Base-by-base conservation (phyloP, 2,329 filamentous ascomycete species). In the Botrytis hyacinthi region DNA sequence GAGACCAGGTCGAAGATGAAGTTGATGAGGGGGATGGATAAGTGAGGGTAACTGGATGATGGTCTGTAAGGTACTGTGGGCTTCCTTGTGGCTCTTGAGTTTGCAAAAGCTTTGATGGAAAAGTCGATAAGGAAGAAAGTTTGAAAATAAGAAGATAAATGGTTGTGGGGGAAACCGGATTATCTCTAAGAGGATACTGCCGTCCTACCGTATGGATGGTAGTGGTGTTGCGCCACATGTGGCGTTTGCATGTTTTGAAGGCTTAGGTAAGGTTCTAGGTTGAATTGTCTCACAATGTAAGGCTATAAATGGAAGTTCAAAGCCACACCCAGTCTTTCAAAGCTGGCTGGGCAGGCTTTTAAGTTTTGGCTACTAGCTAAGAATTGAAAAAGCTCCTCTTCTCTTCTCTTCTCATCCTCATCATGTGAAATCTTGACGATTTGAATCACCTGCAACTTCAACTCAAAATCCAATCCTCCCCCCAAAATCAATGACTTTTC, bases 161-260 rank as follows among this genome's bases (percentile, higher is more conserved):
- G 54, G 71, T 73, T 73, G 71, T 51, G 20, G 63, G 71, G 63
- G 71, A 69, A 73, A 73, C 71, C 63, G 71, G 71, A 72, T 37
- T 60, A 44, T 67, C 61, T 68, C 59, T 22, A 20, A n/a, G 51
- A 54, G n/a, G 48, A n/a, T 54, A 54, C 48, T 37, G 35, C 35
- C 35, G n/a, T n/a, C n/a, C n/a, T n/a, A n/a, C n/a, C n/a, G n/a
- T n/a, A n/a, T n/a, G n/a, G n/a, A n/a, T n/a, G n/a, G n/a, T 12
- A 22, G 18, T 26, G 6, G 26, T 26, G 1, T 22, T 60, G n/a
- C n/a, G 29, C 29, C n/a, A 66, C 44, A 37, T 48, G 63, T 66
- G 42, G 63, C 63, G 42, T 35, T 29, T 29, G 46, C 6, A 16
- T n/a, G 42, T 29, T 29, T 12, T 29, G 44, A 46, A 35, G 35